Evolutionary conservation across 805 yeast species (phyloP), one percentile per base, ranked within the genome.

Genomic region (Saturnispora diversa): DNA sequence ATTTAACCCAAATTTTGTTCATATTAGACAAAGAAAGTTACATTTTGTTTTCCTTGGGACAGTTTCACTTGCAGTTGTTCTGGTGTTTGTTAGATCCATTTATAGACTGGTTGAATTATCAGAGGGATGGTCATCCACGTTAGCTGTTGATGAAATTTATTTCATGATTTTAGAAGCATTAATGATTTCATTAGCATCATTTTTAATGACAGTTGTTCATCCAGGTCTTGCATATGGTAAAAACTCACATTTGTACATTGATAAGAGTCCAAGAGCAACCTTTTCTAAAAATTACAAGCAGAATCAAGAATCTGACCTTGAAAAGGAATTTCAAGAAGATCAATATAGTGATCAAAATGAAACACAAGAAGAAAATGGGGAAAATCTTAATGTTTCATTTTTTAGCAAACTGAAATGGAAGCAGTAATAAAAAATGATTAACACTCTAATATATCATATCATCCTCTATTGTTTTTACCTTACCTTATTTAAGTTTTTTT

Each of bases 61-160:
- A 0, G 53, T 78, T 13, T 50, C 73, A 1, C n/a, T 60, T 3
- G 64, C 80, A 1, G 75, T 77, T 4, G 17, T 72, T 3, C 68
- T 75, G 31, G 68, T 85, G 19, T 78, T 72, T 46, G 64, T 74
- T 22, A 71, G 95, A 53, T 81, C 88, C 48, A 64, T 78, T 31
- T 85, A 83, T 60, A 72, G 95, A 54, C 69, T 84, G 23, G 68
- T 74, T 28, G 95, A 86, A 59, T 65, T 86, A 43, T 59, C 77
- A 2, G 75, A 77, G 52, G 90, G 88, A 11, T 84, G 88, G 81
- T 44, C 53, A 6, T 90, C 94, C 1, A 65, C 58, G 42, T 62
- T 86, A 50, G 80, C 83, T 36, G 64, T 68, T 2, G 74, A 72
- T 40, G 86, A 81, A 54, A 58, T 65, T 34, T 77, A 71, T 50